These are phyloP conservation scores for Clathrospora elynae DNA, from an alignment of 2,329 filamentous ascomycete genomes.

Conservation along the genomic window DNA sequence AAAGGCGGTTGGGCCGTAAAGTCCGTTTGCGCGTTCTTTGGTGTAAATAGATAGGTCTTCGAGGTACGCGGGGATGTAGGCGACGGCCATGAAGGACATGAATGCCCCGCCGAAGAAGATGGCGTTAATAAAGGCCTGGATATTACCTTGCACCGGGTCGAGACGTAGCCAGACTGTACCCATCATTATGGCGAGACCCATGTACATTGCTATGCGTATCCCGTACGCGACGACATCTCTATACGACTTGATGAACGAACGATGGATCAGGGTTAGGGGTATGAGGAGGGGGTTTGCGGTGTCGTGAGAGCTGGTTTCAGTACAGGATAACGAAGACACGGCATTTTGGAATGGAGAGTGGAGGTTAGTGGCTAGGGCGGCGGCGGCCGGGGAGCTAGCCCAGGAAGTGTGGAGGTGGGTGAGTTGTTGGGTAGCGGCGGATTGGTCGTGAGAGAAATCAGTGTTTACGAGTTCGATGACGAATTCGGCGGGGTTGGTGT, in stretches of 20 bases:
- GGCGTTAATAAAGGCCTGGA: slow-evolving; percentile 81
- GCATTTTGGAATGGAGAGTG: slow-evolving; percentile 7
- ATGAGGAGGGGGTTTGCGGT: slow-evolving; percentile 57
- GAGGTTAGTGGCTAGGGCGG: slow-evolving; percentile 30
- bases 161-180: slow-evolving; percentile 85
- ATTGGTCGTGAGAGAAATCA: slow-evolving; percentile 67
- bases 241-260: slow-evolving; percentile 81
- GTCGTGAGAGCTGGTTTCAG: not conserved
- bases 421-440: slow-evolving; percentile 56
- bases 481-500: slow-evolving; percentile 81
- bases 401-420: slow-evolving; percentile 62
- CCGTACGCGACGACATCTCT: slow-evolving; percentile 84
- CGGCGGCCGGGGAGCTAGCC: slow-evolving; percentile 55
- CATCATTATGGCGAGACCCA: slow-evolving; percentile 81
- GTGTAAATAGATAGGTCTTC: slow-evolving; percentile 75
- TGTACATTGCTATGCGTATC: slow-evolving; percentile 82
- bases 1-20: slow-evolving; percentile 76
- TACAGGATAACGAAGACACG: not conserved
- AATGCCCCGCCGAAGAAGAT: slow-evolving; percentile 64
- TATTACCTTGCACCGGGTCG: slow-evolving; percentile 68
- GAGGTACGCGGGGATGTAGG: slow-evolving; percentile 82
- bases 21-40: slow-evolving; percentile 80
- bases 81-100: slow-evolving; percentile 65
- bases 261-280: slow-evolving; percentile 71
- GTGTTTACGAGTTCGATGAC: slow-evolving; percentile 78